These are phyloP conservation scores for Schwanniomyces vanrijiae DNA, from an alignment of 805 yeast species.

Conservation along the genomic window DNA sequence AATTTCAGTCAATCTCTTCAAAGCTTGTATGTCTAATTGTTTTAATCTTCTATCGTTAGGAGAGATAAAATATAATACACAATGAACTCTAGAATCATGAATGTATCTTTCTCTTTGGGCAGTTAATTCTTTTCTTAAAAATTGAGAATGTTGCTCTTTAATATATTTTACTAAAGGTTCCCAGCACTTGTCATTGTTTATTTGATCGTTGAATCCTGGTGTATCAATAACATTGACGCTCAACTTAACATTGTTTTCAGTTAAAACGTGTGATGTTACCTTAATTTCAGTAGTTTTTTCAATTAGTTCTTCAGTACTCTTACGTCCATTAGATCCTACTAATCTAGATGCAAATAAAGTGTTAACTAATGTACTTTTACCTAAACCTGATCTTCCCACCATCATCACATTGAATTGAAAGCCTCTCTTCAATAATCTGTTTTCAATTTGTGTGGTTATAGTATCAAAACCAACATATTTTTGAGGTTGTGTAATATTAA, in stretches of 20 bases:
- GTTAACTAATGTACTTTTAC: slow-evolving; percentile 85
- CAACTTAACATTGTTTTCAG: slow-evolving; percentile 85
- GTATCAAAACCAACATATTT: slow-evolving; percentile 96
- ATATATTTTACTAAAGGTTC: slow-evolving; percentile 92
- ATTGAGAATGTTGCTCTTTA: slow-evolving; percentile 91
- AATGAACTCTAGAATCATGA: slow-evolving; percentile 89
- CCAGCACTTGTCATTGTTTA: slow-evolving; percentile 94
- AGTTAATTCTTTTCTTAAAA: slow-evolving; percentile 88
- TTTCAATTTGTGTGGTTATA: slow-evolving; percentile 93
- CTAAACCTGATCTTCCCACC: slow-evolving; percentile 89
- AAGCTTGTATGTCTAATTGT: slow-evolving; percentile 77
- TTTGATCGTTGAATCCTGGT: slow-evolving; percentile 97
- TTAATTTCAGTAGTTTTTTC: slow-evolving; percentile 86
- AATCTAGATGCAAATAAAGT: slow-evolving; percentile 85
- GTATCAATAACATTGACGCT: slow-evolving; percentile 90
- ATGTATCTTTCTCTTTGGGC: slow-evolving; percentile 86
- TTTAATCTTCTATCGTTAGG: slow-evolving; percentile 87
- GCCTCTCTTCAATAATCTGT: slow-evolving; percentile 85
- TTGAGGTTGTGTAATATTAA: slow-evolving; percentile 49
- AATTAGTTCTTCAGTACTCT: slow-evolving; percentile 64
- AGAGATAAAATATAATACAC: slow-evolving; percentile 85
- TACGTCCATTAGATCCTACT: slow-evolving; percentile 73
- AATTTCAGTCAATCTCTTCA: slow-evolving; percentile 82
- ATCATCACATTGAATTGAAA: slow-evolving; percentile 93
- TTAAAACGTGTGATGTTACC: slow-evolving; percentile 63